Evolutionary conservation across 768 basidiomycete species (phyloP).

Genomic region (Mycena sanguinolenta): DNA sequence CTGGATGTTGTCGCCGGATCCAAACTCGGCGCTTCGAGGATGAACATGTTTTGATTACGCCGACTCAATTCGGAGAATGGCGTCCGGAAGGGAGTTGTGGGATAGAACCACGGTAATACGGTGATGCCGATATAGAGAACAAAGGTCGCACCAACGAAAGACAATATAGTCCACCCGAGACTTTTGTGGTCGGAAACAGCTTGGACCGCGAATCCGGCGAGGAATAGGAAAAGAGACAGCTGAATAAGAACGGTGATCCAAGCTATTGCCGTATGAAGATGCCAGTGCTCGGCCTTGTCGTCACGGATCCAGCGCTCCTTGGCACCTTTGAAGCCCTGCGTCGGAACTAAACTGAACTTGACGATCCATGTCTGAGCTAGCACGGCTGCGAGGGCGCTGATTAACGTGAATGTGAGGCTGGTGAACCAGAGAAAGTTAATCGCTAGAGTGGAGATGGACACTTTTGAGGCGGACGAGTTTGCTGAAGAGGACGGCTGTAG

Average conservation of each 20-base stretch:
- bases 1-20: background rate
- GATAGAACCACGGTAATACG: conserved; percentile 11
- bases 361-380: conserved; percentile 19
- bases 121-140: conserved; percentile 13
- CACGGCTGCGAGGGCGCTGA: conserved; percentile 21
- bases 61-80: conserved; percentile 6
- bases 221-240: conserved; percentile 12
- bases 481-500: too few relatives aligned
- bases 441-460: conserved; percentile 1
- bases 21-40: background rate
- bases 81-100: too few relatives aligned
- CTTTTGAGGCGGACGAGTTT: background rate
- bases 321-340: conserved; percentile 8
- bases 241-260: conserved; percentile 18
- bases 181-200: background rate
- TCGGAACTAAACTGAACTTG: conserved; percentile 14
- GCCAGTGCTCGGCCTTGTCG: conserved; percentile 9
- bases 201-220: too few relatives aligned
- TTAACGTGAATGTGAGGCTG: too few relatives aligned
- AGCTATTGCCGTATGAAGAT: conserved; percentile 1
- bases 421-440: too few relatives aligned
- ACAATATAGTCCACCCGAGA: conserved; percentile 14
- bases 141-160: conserved; percentile 13
- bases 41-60: background rate
- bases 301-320: too few relatives aligned